phyloP scores from a whole-genome alignment of 495 filamentous ascomycete genomes.

The Sabuloglossum arenarium region DNA sequence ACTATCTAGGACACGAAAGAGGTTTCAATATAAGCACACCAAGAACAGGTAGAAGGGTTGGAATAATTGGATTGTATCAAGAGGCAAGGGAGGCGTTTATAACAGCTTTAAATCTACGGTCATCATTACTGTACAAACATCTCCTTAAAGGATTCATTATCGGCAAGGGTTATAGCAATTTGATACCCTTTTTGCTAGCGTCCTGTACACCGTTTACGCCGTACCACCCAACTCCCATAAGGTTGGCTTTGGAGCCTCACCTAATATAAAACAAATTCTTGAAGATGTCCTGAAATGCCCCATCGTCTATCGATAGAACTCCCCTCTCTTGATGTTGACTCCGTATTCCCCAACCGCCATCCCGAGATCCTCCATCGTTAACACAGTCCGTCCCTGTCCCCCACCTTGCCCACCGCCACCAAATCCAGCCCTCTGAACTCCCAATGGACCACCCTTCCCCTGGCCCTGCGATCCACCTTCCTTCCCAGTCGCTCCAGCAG shows the following conservation, averaged over 20 bases:
- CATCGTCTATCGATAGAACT: slow-evolving; percentile 67
- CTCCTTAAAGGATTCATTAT: background rate
- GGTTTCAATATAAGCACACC: slow-evolving; percentile 57
- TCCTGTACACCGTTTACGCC: background rate
- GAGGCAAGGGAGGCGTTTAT: background rate
- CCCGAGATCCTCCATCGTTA: slow-evolving; percentile 97
- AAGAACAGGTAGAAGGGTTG: slow-evolving; percentile 43
- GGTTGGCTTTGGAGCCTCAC: background rate
- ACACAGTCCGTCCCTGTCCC: slow-evolving; percentile 74
- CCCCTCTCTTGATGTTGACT: slow-evolving; percentile 86
- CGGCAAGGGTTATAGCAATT: background rate
- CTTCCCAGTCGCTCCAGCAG: slow-evolving; percentile 26
- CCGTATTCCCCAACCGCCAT: slow-evolving; percentile 97
- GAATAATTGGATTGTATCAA: background rate
- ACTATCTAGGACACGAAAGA: slow-evolving; percentile 55
- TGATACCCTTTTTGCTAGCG: background rate
- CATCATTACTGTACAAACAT: background rate
- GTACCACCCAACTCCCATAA: slow-evolving; percentile 6
- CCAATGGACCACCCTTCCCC: slow-evolving; percentile 43
- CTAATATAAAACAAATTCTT: background rate
- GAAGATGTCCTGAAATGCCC: background rate
- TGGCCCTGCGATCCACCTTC: slow-evolving; percentile 9
- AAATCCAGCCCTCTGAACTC: slow-evolving; percentile 78
- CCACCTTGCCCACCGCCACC: slow-evolving; percentile 84
- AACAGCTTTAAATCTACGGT: background rate